Percentiles rank a stretch among this genome's conserved stretches.
phyloP scores from a whole-genome alignment of 2,329 filamentous ascomycete species.

The Alternaria burnsii region DNA sequence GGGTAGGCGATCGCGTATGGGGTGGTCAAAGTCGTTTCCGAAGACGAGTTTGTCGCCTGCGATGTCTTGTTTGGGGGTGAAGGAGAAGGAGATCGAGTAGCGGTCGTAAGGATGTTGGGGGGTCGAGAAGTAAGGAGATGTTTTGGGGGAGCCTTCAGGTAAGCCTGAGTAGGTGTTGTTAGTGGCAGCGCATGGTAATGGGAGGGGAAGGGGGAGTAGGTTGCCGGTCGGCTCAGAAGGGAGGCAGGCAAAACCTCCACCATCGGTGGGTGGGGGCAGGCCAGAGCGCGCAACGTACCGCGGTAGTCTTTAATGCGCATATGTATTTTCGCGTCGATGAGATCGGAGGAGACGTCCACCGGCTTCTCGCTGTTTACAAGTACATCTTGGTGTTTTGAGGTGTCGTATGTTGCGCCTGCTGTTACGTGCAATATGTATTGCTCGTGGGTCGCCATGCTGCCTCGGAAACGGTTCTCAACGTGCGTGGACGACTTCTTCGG shows the following conservation, averaged over 20 bases:
- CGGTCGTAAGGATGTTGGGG: conserved; percentile 77
- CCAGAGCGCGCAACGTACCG: conserved; percentile 34
- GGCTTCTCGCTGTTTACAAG: conserved; percentile 75
- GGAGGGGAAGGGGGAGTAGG: neutral
- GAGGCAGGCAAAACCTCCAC: neutral
- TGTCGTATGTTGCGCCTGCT: conserved; percentile 79
- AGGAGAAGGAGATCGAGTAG: conserved; percentile 83
- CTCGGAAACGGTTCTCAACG: neutral
- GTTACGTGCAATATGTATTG: conserved; percentile 85
- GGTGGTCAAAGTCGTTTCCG: conserved; percentile 93
- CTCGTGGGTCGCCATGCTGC: conserved; percentile 55
- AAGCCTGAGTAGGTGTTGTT: conserved; percentile 64
- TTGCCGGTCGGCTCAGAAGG: neutral
- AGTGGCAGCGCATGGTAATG: neutral
- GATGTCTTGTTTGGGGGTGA: conserved; percentile 75
- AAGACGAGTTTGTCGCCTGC: conserved; percentile 80
- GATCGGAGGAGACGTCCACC: conserved; percentile 68
- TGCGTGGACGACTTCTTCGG: neutral
- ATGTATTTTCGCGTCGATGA: conserved; percentile 72
- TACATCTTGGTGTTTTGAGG: conserved; percentile 74
- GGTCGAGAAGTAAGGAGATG: conserved; percentile 79
- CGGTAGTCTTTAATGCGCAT: conserved; percentile 75
- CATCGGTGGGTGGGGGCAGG: no score
- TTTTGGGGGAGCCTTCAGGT: conserved; percentile 72
- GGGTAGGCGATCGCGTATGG: conserved; percentile 85